phyloP scores from a whole-genome alignment of 306 rosid species.

The Corylus americana region DNA sequence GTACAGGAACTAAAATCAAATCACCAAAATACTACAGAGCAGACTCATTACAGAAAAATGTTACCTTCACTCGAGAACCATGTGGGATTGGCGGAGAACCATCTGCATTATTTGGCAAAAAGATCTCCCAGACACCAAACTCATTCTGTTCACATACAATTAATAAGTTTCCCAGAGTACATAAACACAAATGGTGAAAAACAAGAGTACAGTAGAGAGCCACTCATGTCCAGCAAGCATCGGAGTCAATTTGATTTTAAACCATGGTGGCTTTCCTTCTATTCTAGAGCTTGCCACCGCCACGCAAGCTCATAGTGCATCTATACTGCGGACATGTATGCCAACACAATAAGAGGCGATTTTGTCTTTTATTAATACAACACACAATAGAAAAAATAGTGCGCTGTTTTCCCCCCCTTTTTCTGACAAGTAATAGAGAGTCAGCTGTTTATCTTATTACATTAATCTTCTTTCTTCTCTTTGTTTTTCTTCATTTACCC shows the following conservation, averaged over 20 bases:
- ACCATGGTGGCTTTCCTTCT: neutral
- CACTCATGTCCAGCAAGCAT: neutral
- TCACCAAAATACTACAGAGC: conserved; percentile 10
- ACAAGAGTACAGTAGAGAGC: conserved; percentile 1
- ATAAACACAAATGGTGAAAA: neutral
- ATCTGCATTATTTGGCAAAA: conserved; percentile 92
- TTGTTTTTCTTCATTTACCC: neutral
- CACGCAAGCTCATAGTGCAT: neutral
- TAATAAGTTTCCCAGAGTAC: conserved; percentile 8
- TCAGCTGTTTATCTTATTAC: neutral
- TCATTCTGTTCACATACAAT: conserved; percentile 63
- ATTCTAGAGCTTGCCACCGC: neutral
- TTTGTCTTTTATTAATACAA: neutral
- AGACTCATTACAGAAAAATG: conserved; percentile 13
- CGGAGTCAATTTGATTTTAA: neutral
- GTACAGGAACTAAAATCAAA: neutral
- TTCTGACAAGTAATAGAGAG: neutral
- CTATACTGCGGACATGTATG: neutral
- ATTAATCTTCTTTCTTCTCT: neutral
- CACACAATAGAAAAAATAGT: neutral
- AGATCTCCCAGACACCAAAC: conserved; percentile 99
- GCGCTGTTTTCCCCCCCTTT: neutral
- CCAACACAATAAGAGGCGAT: neutral
- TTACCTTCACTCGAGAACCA: conserved; percentile 98
- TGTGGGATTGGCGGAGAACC: conserved; percentile 90